Base-by-base conservation (phyloP, 345 rosid species). In the Eucalyptus erythrocorys region DNA sequence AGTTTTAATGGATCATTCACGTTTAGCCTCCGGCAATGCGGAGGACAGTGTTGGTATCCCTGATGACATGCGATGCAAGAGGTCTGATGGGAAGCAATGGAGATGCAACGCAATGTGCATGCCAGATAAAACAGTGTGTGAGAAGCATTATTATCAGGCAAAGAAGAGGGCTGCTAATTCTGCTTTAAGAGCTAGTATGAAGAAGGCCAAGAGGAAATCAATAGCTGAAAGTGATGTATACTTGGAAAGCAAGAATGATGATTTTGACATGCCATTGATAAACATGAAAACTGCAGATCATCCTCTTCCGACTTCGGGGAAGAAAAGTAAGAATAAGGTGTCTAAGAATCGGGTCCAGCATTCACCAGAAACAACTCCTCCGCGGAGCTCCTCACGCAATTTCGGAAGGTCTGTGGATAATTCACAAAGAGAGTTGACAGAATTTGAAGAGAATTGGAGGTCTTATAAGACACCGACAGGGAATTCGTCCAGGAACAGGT, bases 21-120 rank as follows among this genome's bases (percentile, higher is more conserved):
- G 66, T 7, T 40, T 76, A 26, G 82, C 82, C 84, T n/a, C 88
- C 7, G 92, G 91, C 27, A 95, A 92, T 80, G 95, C 94, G 3
- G 99, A 96, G 88, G 99, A 96, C 26, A 93, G 91, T 89, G 92
- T 88, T 84, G 97, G 95, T 88, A 93, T 95, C 89, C 99, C 99
- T 1, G 99, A 97, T 90, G 99, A 97, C 91, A 88, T 95, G 93
- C 97, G 99, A 49, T 98, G 99, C 92, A 98, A 98, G 95, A 97
- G 99, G 92, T 98, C 99, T 1, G 99, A 98, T 88, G 99, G 99
- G 89, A 98, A 98, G 86, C 99, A 98, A 82, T 98, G 99, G 99
- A 94, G 99, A 92, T 98, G 99, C 92, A 98, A 99, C 87, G 99
- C 99, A 86, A 94, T 91, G 96, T 97, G 98, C 86, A 98, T 98